Conservation (phyloP, 2,329 filamentous ascomycete genomes). For the Penicillium freii region DNA sequence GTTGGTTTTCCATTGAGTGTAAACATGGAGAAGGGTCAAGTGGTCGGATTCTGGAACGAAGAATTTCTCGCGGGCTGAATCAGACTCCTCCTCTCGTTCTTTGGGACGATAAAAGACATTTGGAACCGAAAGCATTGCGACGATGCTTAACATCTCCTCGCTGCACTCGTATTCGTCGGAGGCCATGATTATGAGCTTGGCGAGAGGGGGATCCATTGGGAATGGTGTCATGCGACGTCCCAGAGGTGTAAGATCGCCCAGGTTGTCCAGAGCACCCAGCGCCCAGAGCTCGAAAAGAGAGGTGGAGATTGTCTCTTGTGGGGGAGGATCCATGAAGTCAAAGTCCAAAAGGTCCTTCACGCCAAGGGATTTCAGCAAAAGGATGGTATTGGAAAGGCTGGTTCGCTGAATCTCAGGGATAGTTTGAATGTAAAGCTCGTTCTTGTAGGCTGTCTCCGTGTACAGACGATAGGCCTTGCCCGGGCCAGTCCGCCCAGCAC, state of each 20-base stretch:
- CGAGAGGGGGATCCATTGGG: conserved; percentile 94
- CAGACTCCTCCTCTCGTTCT: conserved; percentile 93
- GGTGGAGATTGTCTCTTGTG: conserved; percentile 95
- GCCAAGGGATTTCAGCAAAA: conserved; percentile 89
- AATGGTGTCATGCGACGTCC: conserved; percentile 95
- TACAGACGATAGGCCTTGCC: conserved; percentile 93
- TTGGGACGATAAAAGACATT: conserved; percentile 97
- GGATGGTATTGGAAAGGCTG: conserved; percentile 90
- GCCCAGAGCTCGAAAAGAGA: conserved; percentile 98
- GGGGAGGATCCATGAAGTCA: conserved; percentile 98
- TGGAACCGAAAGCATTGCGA: conserved; percentile 95
- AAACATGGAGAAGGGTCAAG: conserved; percentile 91
- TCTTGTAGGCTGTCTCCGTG: conserved; percentile 90
- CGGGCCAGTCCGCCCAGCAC: conserved; percentile 89
- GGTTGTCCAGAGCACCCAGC: conserved; percentile 85
- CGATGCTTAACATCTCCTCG: conserved; percentile 97
- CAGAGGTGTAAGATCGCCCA: conserved; percentile 84
- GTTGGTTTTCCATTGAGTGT: conserved; percentile 91
- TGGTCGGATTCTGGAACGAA: conserved; percentile 98
- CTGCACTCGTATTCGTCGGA: conserved; percentile 86
- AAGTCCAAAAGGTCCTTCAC: conserved; percentile 94
- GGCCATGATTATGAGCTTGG: conserved; percentile 90
- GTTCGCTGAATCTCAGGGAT: conserved; percentile 98
- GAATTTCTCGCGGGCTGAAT: conserved; percentile 93
- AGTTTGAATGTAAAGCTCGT: conserved; percentile 93